These are phyloP conservation scores for Podosphaera xanthii DNA, from an alignment of 2,329 filamentous ascomycete genomes.

Conservation along the genomic window DNA sequence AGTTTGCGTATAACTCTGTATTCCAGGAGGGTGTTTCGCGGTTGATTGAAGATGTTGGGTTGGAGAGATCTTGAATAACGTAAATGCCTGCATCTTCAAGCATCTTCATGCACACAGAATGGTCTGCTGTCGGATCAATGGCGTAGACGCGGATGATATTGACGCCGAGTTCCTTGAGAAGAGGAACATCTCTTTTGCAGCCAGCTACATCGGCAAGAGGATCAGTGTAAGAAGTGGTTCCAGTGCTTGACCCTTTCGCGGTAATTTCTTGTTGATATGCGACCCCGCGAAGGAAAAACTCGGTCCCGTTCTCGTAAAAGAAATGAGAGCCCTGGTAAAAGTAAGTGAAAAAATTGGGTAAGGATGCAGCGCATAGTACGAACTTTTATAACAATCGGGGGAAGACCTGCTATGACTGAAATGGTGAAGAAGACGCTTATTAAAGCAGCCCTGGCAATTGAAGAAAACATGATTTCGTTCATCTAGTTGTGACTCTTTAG, in stretches of 20 bases:
- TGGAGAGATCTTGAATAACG: conserved; percentile 72
- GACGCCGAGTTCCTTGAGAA: conserved; percentile 55
- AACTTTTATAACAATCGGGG: conserved; percentile 26
- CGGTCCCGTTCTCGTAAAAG: conserved; percentile 34
- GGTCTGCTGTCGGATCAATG: conserved; percentile 57
- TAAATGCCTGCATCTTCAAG: conserved; percentile 80
- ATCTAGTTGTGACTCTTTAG: not conserved
- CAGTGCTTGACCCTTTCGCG: conserved; percentile 27
- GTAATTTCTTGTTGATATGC: conserved; percentile 75
- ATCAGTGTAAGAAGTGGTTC: conserved; percentile 43
- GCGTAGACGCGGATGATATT: conserved; percentile 94
- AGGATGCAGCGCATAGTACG: not conserved
- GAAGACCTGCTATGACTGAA: conserved; percentile 29
- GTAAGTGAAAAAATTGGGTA: not conserved
- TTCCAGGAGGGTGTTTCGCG: conserved; percentile 62
- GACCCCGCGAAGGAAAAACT: conserved; percentile 85
- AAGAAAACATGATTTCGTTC: conserved; percentile 15
- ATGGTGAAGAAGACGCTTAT: conserved; percentile 28
- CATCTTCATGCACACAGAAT: conserved; percentile 64
- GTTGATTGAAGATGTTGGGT: conserved; percentile 67
- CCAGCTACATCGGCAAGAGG: conserved; percentile 48
- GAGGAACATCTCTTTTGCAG: conserved; percentile 72
- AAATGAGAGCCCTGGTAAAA: conserved; percentile 16
- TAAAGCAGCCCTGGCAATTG: conserved; percentile 20
- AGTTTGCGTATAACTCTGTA: conserved; percentile 52